Evolutionary conservation across 106 monocot genomes (phyloP).

Genomic region (Apostasia shenzhenica): DNA sequence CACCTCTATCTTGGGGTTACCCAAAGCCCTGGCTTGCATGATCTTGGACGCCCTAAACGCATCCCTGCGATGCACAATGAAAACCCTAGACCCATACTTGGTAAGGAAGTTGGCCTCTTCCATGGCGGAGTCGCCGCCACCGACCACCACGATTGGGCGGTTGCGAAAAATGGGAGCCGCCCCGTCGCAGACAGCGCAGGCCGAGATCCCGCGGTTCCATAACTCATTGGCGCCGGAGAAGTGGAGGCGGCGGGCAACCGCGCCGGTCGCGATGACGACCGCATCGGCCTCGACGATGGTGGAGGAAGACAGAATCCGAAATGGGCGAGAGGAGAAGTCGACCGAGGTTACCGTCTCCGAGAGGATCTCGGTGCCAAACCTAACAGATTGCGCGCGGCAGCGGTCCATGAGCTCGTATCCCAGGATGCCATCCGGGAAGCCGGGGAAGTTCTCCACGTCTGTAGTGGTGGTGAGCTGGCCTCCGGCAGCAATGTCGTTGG

Average conservation of each 20-base stretch:
- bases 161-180: constrained; percentile 90
- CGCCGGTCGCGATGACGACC: constrained; percentile 81
- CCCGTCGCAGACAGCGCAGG: constrained; percentile 94
- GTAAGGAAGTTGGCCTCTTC: constrained; percentile 95
- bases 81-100: constrained; percentile 85
- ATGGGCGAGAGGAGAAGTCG: constrained; percentile 62
- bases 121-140: constrained; percentile 91
- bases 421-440: constrained; percentile 81
- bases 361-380: constrained; percentile 64
- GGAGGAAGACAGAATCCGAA: constrained; percentile 40
- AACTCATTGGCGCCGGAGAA: constrained; percentile 59
- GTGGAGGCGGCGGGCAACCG: constrained; percentile 75
- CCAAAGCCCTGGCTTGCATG: constrained; percentile 77
- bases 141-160: constrained; percentile 65
- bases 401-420: constrained; percentile 75
- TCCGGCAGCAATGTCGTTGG: constrained; percentile 86
- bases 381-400: constrained; percentile 57
- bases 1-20: constrained; percentile 84
- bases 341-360: constrained; percentile 70
- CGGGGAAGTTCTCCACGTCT: constrained; percentile 96
- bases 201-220: constrained; percentile 90
- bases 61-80: constrained; percentile 79
- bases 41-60: constrained; percentile 86
- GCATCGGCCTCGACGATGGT: constrained; percentile 64
- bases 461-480: constrained; percentile 96